Evolutionary conservation across 352 stramenopile genomes (phyloP), one percentile per base, ranked within the genome.

Genomic region (Saprolegnia diclina): DNA sequence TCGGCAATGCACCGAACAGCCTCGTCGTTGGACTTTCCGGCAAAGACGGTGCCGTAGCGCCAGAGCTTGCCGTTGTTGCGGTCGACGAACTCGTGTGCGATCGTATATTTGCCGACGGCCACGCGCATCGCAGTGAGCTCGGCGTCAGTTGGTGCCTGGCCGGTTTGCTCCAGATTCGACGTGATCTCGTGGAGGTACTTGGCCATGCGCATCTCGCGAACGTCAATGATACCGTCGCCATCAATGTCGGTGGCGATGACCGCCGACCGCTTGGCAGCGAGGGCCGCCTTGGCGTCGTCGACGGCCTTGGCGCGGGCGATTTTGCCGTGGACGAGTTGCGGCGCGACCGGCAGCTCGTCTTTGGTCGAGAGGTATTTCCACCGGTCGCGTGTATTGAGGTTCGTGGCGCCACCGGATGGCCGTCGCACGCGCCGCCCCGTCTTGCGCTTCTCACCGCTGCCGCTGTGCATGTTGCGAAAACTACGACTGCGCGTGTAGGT

Each of bases 41-140:
- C 76, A 74, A 90, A 90, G n/a, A 85, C 75, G 19, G 77, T 75
- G 26, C 80, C 82, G 63, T 88, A 90, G 7, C 80, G 79, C 80
- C 82, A 88, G 11, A 90, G 63, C 6, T 80, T 78, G 24, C 79
- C 80, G 29, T 85, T 77, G 73, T 90, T 90, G 56, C 79, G 79
- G 64, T 90, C 76, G 22, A 88, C 69, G 53, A 90, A 90, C 73
- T 90, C 81, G 22, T 82, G 87, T 16, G 81, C 81, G 38, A 90
- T 81, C 19, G 87, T 79, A 42, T 88, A 57, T 4, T 78, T 74
- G 5, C 82, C 82, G 4, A 81, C 82, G 18, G 74, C 74, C 38
- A 87, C 79, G 0, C 77, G 78, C 75, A 90, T 81, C 16, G 70
- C 72, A 22, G 80, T 64, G 9, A 83, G 67, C 21, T 88, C 79